Conservation (phyloP, 169 alveolate genomes). For the Eimeria sp. region DNA sequence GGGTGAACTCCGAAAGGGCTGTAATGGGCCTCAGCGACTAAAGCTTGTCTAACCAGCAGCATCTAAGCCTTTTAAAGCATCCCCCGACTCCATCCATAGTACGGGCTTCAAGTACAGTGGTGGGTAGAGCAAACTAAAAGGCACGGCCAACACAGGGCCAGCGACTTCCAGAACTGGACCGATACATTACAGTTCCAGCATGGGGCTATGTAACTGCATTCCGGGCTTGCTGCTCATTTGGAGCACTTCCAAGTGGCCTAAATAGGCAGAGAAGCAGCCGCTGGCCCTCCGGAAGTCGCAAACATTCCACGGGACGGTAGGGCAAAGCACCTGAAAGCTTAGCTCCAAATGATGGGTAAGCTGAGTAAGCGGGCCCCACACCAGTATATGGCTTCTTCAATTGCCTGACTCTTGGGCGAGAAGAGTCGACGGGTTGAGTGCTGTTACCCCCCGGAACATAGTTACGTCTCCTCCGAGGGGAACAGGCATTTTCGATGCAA, state of each 20-base stretch:
- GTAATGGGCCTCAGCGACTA: background rate
- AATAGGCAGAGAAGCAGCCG: background rate
- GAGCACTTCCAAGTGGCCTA: background rate
- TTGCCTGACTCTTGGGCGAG: background rate
- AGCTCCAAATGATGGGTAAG: too few species aligned
- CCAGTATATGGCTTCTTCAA: background rate
- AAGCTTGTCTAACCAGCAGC: background rate
- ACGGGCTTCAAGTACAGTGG: too few species aligned
- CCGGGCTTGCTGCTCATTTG: background rate
- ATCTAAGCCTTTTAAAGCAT: background rate
- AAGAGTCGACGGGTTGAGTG: background rate
- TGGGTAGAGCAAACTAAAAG: too few species aligned
- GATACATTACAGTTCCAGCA: background rate
- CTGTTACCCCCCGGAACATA: background rate
- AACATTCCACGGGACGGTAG: background rate
- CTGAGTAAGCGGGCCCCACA: background rate
- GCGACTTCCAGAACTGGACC: background rate
- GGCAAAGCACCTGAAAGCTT: background rate
- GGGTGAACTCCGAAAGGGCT: too few species aligned
- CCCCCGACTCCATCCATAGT: too few species aligned
- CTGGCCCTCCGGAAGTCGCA: background rate
- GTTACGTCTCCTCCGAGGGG: background rate
- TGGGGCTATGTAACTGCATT: background rate
- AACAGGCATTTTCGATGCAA: background rate
- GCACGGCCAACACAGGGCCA: background rate